A percentile compares a stretch with the other conserved stretches of the same genome.
Evolutionary conservation across 345 rosid genomes (phyloP).

Genomic region (Physaria fendleri): DNA sequence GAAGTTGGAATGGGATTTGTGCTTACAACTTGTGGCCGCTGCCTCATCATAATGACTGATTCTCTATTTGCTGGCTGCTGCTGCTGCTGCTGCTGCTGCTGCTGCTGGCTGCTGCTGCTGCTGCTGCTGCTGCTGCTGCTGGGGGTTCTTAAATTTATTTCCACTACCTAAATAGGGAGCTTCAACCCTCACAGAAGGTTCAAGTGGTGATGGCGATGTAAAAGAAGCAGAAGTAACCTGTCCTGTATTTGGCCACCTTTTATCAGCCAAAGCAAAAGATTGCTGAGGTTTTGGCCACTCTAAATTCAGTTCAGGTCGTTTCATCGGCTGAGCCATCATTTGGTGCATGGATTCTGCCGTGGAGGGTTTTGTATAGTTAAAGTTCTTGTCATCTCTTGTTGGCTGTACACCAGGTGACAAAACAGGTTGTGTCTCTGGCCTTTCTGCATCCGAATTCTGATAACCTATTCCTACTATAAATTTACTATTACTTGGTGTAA

Average conservation of each 20-base stretch:
- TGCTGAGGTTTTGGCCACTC: constrained; percentile 69
- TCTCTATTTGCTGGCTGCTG: constrained; percentile 56
- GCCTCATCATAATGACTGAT: constrained; percentile 55
- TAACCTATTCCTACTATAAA: constrained; percentile 25
- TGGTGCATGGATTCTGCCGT: constrained; percentile 31
- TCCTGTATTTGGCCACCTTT: constrained; percentile 48
- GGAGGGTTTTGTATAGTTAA: constrained; percentile 50
- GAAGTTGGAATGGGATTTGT: constrained; percentile 42
- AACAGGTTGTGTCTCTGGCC: constrained; percentile 35
- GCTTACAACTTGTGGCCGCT: constrained; percentile 55
- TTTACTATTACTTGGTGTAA: constrained; percentile 33
- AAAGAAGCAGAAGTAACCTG: constrained; percentile 42
- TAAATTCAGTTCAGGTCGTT: constrained; percentile 46
- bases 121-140: constrained; percentile 52
- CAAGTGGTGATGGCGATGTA: constrained; percentile 47
- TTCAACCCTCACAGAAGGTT: constrained; percentile 48
- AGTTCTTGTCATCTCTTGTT: constrained; percentile 57
- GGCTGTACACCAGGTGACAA: constrained; percentile 33
- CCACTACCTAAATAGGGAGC: constrained; percentile 40
- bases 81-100: constrained; percentile 48
- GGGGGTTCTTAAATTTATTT: constrained; percentile 43
- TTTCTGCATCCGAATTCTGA: constrained; percentile 33
- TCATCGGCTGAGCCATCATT: constrained; percentile 45
- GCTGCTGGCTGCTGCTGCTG: constrained; percentile 50
- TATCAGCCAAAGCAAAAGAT: constrained; percentile 39